Base-by-base conservation (phyloP, 768 basidiomycete genomes). In the Pholiota microspora region DNA sequence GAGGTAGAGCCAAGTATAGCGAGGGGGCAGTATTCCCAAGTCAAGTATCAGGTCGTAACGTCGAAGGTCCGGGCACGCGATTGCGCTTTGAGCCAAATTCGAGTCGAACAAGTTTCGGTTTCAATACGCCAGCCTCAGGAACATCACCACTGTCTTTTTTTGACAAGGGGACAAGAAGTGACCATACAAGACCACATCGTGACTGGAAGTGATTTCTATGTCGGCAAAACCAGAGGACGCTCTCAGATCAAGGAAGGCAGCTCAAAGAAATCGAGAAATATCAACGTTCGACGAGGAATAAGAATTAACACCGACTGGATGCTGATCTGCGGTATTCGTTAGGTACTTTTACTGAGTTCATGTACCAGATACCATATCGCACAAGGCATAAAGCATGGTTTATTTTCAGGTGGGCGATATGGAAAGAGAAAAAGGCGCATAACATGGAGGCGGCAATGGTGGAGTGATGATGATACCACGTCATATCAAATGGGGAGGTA, bases 321-420 rank as follows among this genome's bases (percentile, higher is more conserved):
- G 29, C 15, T 23, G 23, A 29, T 27, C 45, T 32, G 45, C 45
- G 45, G n/a, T 27, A 28, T 47, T n/a, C 8, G 16, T 47, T 21
- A 15, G 25, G 25, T 8, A 29, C 15, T 6, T 28, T 28, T 28
- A n/a, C 29, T 47, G 25, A 23, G 23, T 27, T 29, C 38, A 44
- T 28, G 23, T 27, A 34, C 18, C 15, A 40, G 25, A 29, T 46
- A 12, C 29, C 6, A 15, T 45, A 32, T 53, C 52, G 32, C 44
- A 42, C 45, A 24, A 50, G 54, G 56, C 61, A 62, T 59, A 57
- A 45, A 58, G 49, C 61, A 62, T 62, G 61, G 56, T 58, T 55
- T 59, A 62, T 57, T 56, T 62, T 62, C 38, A 23, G 34, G 55
- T 28, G 46, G 55, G 58, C 54, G 49, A 59, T 53, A 56, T 59